Base-by-base conservation (phyloP, 2,329 filamentous ascomycete species). In the Moelleriella libera region DNA sequence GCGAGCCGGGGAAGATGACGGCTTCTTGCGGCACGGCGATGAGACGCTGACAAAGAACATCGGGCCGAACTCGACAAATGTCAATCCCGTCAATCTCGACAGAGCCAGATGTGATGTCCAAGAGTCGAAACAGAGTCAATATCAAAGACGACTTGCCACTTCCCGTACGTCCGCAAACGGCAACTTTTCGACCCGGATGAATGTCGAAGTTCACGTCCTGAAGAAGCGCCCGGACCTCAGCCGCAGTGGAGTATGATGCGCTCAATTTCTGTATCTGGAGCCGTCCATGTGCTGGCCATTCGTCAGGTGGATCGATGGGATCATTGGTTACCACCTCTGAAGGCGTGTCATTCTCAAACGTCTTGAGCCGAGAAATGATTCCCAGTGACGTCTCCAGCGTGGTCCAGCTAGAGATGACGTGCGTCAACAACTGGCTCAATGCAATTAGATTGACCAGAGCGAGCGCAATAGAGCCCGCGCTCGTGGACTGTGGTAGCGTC, bases 21-120 rank as follows among this genome's bases (percentile, higher is more conserved):
- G 71, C 63, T 41, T 76, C 72, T 58, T 78, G 74, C 0, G 75
- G 67, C 1, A 76, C 57, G 1, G 64, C 63, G 30, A 68, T 67
- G 6, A 76, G 57, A 1, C 56, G 48, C 0, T 50, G 44, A 1
- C 61, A 54, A 1, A 63, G 44, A 5, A 49, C 47, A 6, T 57
- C 47, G 6, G 57, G 52, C 0, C 53, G 50, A 1, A 61, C 37
- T 0, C 45, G 52, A 1, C 54, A 48, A 10, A 62, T 51, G 43
- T 72, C 65, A 1, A 73, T 48, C 2, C 61, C 64, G 47, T 76
- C 73, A 6, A 77, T 61, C 1, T 49, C 56, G n/a, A 77, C 70
- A 5, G 44, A 58, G 1, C 70, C 69, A 0, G 57, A 45, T 2
- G 61, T 62, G 8, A 65, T 55, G 8, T 75, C 68, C 1, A 75